Evolutionary conservation across 2,329 filamentous ascomycete species (phyloP), one percentile per base, ranked within the genome.

Genomic region (Magnaporthales sp.): DNA sequence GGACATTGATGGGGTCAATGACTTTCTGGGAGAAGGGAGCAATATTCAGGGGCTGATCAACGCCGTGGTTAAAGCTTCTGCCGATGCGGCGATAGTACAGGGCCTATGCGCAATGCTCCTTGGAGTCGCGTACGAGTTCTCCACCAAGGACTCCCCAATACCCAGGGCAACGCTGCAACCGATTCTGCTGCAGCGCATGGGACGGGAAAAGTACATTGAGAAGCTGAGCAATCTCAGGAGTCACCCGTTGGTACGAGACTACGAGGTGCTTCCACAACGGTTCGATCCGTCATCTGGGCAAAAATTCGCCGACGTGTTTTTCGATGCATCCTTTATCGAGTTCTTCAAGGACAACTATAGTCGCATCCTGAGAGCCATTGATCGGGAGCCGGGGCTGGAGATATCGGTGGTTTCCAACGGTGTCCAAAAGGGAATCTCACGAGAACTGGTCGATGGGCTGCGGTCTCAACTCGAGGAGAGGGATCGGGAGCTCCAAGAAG

Each of bases 261-360:
- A 94, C 71, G 95, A 98, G 73, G 91, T 97, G 26, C 81, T 91
- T 10, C 88, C 91, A 1, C 91, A 93, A 72, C 91, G 86, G 69
- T 78, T 87, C 8, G 83, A 84, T 69, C 78, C 79, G 4, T 75
- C 73, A 69, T 80, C 72, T 63, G 84, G 77, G 72, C 80, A 66
- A 80, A 76, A 85, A 77, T 71, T 93, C 8, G 91, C 93, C 0
- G 89, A 93, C 64, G 91, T 97, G 0, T 96, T 88, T 74, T 95
- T 98, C 70, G 93, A 97, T 71, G 84, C 86, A 62, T 86, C 86
- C 0, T 98, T 97, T 76, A 88, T 99, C 66, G 91, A 97, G 68
- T 97, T 98, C 73, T 86, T 97, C 72, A 97, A 97, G 74, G 93
- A 98, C 73, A 97, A 97, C 74, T 98, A 96, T 75, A 94, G 91